Evolutionary conservation across 768 basidiomycete species (phyloP).

Genomic region (Boletellus sp.): DNA sequence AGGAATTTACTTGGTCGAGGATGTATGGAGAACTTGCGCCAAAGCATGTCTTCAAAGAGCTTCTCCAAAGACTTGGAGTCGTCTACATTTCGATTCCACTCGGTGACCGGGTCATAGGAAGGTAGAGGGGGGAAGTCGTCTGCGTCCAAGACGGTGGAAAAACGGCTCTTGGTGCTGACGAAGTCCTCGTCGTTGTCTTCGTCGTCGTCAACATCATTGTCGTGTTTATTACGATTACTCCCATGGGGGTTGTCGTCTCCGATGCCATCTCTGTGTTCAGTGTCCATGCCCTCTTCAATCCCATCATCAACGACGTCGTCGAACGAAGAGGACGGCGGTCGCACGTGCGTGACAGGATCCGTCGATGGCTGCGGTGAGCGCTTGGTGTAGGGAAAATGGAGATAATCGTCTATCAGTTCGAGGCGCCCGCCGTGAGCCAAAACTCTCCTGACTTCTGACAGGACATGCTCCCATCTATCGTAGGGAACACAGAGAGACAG

Average conservation of each 20-base stretch:
- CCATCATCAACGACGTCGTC: constrained; percentile 20
- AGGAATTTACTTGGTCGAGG: constrained; percentile 51
- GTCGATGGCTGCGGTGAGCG: constrained; percentile 16
- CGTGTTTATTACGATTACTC: no score
- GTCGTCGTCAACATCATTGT: constrained; percentile 6
- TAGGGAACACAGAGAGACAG: constrained; percentile 59
- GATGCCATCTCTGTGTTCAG: constrained; percentile 4
- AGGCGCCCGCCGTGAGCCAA: constrained; percentile 58
- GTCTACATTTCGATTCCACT: constrained; percentile 41
- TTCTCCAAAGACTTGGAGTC: constrained; percentile 50
- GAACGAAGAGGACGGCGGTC: constrained; percentile 16
- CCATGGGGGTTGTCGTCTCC: no score
- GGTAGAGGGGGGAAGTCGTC: constrained; percentile 16
- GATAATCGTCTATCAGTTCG: constrained; percentile 72
- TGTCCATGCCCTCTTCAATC: constrained; percentile 18
- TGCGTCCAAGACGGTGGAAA: constrained; percentile 22
- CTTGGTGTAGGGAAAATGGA: constrained; percentile 57
- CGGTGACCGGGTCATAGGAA: constrained; percentile 24
- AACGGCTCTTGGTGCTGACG: constrained; percentile 29
- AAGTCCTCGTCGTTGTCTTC: constrained; percentile 33
- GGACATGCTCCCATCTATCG: constrained; percentile 54
- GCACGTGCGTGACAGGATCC: neutral
- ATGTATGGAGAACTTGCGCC: constrained; percentile 47
- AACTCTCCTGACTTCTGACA: constrained; percentile 61
- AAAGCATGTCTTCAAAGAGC: constrained; percentile 59